A percentile compares a stretch with the other conserved stretches of the same genome.
Evolutionary conservation across 805 yeast species (phyloP).

Genomic region (Brettanomyces anomalus): DNA sequence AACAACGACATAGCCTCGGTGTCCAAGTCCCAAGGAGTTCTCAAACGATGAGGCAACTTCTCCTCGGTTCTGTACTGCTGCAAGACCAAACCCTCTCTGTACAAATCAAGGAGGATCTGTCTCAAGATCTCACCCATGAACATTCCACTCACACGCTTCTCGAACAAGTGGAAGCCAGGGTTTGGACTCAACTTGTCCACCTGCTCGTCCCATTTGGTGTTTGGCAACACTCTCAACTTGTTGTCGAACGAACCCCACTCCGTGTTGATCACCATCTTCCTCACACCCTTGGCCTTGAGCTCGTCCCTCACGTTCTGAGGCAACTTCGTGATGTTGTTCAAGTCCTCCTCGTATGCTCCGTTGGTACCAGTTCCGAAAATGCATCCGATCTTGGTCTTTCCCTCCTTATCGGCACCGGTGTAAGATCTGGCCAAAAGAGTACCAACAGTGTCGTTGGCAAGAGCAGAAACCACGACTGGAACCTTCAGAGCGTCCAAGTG

Average conservation of each 20-base stretch:
- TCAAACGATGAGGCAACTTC: slow-evolving; percentile 50
- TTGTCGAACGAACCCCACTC: slow-evolving; percentile 99
- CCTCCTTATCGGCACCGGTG: slow-evolving; percentile 51
- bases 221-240: slow-evolving; percentile 63
- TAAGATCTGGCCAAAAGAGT: slow-evolving; percentile 85
- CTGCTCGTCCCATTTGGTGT: slow-evolving; percentile 62
- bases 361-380: slow-evolving; percentile 98
- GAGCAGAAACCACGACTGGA: slow-evolving; percentile 71
- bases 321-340: slow-evolving; percentile 67
- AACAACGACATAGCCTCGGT: slow-evolving; percentile 81
- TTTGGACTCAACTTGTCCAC: slow-evolving; percentile 73
- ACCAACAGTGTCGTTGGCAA: slow-evolving; percentile 95
- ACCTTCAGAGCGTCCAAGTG: slow-evolving; percentile 52
- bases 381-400: slow-evolving; percentile 78
- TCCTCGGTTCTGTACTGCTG: slow-evolving; percentile 37
- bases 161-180: slow-evolving; percentile 84
- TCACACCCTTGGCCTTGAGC: slow-evolving; percentile 35
- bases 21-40: slow-evolving; percentile 69
- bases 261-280: slow-evolving; percentile 83
- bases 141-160: slow-evolving; percentile 88
- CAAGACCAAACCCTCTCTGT: slow-evolving; percentile 49
- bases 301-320: slow-evolving; percentile 34
- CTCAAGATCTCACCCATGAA: slow-evolving; percentile 86
- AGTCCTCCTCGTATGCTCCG: slow-evolving; percentile 82
- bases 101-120: slow-evolving; percentile 60